Conservation (phyloP, 257 asterid genomes). For the Mentha longifolia region DNA sequence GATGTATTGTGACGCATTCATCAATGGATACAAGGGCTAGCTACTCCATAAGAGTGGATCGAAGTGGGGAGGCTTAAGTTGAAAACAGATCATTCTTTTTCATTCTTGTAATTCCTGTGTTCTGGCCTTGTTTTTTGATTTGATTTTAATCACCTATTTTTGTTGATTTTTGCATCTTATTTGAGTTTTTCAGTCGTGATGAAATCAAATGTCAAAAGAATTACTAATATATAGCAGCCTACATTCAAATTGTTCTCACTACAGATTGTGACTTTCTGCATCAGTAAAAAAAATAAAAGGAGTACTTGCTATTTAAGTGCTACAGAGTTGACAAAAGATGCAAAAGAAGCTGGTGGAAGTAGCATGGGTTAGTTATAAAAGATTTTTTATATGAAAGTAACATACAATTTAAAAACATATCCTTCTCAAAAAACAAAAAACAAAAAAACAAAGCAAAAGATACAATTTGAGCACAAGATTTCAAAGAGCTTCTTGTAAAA, state of each 20-base stretch:
- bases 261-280: background rate
- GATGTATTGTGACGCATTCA: slow-evolving; percentile 1
- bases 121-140: background rate
- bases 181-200: slow-evolving; percentile 25
- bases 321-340: background rate
- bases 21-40: slow-evolving; percentile 20
- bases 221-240: slow-evolving; percentile 18
- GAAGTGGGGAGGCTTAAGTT: slow-evolving; percentile 29
- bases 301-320: background rate
- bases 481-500: background rate
- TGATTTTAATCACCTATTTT: slow-evolving; percentile 32
- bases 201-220: slow-evolving; percentile 31
- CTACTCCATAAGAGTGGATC: slow-evolving; percentile 18
- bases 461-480: background rate
- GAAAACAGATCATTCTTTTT: slow-evolving; percentile 24
- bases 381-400: background rate
- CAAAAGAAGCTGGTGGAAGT: background rate
- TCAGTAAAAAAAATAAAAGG: background rate
- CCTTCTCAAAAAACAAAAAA: too few species aligned
- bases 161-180: background rate
- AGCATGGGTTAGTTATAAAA: background rate
- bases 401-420: background rate
- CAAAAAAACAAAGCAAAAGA: too few species aligned
- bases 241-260: slow-evolving; percentile 6
- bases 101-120: slow-evolving; percentile 27